phyloP scores from a whole-genome alignment of 2,329 filamentous ascomycete species.

The Colletotrichum sp. region DNA sequence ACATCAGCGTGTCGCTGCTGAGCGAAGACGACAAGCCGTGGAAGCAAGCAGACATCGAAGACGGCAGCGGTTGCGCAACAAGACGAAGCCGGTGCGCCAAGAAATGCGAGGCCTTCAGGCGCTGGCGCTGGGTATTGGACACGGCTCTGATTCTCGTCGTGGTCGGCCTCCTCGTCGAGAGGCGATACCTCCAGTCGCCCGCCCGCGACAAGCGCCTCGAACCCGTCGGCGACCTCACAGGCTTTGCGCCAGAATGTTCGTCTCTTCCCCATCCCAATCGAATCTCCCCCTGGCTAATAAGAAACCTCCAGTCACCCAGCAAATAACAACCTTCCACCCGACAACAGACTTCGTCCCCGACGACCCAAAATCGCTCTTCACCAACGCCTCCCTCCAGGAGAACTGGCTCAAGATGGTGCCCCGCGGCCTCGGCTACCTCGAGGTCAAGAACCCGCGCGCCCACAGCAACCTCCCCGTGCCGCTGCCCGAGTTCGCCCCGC shows the following conservation, averaged over 20 bases:
- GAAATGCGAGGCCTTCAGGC: background rate
- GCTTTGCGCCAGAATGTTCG: conserved; percentile 43
- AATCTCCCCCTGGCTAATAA: background rate
- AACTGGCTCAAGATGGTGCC: conserved; percentile 46
- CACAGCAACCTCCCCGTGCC: conserved; percentile 42
- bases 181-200: conserved; percentile 21
- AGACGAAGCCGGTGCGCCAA: background rate
- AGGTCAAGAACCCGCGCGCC: conserved; percentile 34
- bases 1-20: conserved; percentile 12
- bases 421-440: conserved; percentile 45
- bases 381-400: conserved; percentile 29
- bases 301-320: conserved; percentile 37
- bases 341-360: conserved; percentile 41
- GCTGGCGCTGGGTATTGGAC: conserved; percentile 35
- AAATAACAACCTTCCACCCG: conserved; percentile 41
- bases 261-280: background rate
- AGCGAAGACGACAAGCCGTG: conserved; percentile 4
- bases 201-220: conserved; percentile 30
- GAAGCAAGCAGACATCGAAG: conserved; percentile 4
- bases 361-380: conserved; percentile 44
- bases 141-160: conserved; percentile 38
- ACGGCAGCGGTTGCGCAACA: background rate
- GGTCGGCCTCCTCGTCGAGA: conserved; percentile 38
- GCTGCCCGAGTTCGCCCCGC: conserved; percentile 33
- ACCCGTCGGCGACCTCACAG: conserved; percentile 41